Evolutionary conservation across 179 eudicot species (phyloP).

Genomic region (Gypsophila paniculata): DNA sequence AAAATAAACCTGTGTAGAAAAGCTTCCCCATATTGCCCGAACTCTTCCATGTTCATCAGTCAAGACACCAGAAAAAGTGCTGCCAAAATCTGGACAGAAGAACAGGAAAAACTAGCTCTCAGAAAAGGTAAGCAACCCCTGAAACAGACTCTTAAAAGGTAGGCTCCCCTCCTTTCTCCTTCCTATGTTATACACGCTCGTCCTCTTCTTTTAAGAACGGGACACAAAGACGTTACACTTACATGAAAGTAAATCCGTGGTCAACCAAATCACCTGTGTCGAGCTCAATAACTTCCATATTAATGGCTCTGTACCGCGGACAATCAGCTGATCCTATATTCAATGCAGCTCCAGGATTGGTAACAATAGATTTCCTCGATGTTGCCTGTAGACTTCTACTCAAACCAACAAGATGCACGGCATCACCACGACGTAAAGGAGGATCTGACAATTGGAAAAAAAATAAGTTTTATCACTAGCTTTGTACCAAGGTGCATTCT

Average conservation of each 20-base stretch:
- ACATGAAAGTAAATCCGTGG: background rate
- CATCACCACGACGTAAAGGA: constrained; percentile 79
- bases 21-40: constrained; percentile 94
- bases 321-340: constrained; percentile 84
- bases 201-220: background rate
- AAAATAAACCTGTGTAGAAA: constrained; percentile 72
- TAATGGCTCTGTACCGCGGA: constrained; percentile 90
- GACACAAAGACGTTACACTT: background rate
- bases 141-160: background rate
- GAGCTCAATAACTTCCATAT: constrained; percentile 95
- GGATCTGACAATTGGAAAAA: constrained; percentile 48
- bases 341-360: constrained; percentile 83
- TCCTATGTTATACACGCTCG: background rate
- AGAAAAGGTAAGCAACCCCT: background rate
- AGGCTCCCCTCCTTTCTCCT: background rate
- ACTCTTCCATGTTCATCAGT: constrained; percentile 88
- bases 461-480: background rate
- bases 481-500: background rate
- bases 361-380: constrained; percentile 87
- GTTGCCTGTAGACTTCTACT: constrained; percentile 93
- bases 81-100: constrained; percentile 71
- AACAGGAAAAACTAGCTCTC: background rate
- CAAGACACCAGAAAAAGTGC: constrained; percentile 85
- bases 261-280: constrained; percentile 62
- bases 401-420: constrained; percentile 87